phyloP scores from a whole-genome alignment of 1,284 basidiomycete genomes.

The Leccinum subrobustum region DNA sequence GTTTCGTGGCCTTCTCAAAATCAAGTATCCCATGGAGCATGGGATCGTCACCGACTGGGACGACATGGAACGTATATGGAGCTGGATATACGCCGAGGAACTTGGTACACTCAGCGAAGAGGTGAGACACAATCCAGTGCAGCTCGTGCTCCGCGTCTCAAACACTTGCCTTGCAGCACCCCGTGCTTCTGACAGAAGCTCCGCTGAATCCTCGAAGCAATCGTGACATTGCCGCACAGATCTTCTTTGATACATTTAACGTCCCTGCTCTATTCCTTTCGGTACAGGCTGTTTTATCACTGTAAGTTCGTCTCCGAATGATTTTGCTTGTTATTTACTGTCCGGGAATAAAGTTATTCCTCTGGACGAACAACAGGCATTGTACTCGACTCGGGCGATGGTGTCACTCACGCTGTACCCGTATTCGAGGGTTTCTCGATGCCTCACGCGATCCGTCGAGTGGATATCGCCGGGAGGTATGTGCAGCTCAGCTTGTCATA shows the following conservation, averaged over 20 bases:
- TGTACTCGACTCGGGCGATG: conserved; percentile 97
- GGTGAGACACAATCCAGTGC: conserved; percentile 46
- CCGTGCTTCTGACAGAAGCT: conserved; percentile 92
- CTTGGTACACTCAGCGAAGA: conserved; percentile 94
- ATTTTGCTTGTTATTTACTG: conserved; percentile 11
- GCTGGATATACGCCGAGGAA: conserved; percentile 94
- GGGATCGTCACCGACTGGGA: conserved; percentile 97
- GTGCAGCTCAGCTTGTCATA: conserved; percentile 18
- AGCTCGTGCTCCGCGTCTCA: conserved; percentile 6
- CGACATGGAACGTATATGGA: conserved; percentile 99
- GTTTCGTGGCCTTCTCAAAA: conserved; percentile 89
- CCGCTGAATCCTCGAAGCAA: conserved; percentile 94
- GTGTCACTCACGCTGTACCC: conserved; percentile 98
- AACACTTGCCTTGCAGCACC: conserved; percentile 64
- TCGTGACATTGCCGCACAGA: conserved; percentile 93
- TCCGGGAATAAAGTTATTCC: conserved; percentile 73
- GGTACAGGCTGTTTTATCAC: conserved; percentile 94
- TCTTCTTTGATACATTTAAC: conserved; percentile 99
- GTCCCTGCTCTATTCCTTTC: conserved; percentile 97
- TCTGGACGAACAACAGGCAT: conserved; percentile 99
- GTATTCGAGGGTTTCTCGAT: conserved; percentile 99
- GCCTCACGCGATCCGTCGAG: conserved; percentile 95
- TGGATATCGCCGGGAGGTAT: conserved; percentile 94
- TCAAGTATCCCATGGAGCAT: conserved; percentile 98
- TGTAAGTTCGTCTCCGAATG: conserved; percentile 56